Conservation (phyloP, 129 eudicot genomes). For the Ambrosia trifida region DNA sequence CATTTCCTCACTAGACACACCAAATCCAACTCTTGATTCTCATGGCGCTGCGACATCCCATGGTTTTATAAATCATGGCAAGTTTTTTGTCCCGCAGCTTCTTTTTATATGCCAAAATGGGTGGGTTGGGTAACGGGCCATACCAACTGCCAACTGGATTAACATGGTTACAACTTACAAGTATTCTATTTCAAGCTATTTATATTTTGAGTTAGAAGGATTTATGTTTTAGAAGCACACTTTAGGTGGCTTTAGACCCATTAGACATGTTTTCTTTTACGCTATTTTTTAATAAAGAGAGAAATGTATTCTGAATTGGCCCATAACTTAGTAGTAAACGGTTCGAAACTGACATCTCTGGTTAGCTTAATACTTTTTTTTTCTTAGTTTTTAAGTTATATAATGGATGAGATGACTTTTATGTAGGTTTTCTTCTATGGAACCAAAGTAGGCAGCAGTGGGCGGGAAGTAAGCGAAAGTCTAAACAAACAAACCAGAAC, state of each 20-base stretch:
- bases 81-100: not conserved
- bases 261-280: no score
- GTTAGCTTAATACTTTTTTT: not conserved
- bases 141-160: no score
- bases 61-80: constrained; percentile 78
- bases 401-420: constrained; percentile 12
- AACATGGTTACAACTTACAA: no score
- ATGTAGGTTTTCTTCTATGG: constrained; percentile 79
- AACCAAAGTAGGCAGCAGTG: constrained; percentile 74
- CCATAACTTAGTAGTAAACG: not conserved
- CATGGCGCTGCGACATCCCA: constrained; percentile 43
- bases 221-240: no score
- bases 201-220: no score
- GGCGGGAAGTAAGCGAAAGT: constrained; percentile 53
- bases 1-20: constrained; percentile 46
- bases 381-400: not conserved
- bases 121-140: no score
- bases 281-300: not conserved
- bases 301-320: not conserved
- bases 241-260: no score
- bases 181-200: no score
- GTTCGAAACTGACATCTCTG: not conserved
- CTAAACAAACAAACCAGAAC: constrained; percentile 30
- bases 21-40: constrained; percentile 42
- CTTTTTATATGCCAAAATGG: no score